Base-by-base conservation (phyloP, 495 filamentous ascomycete species). In the Mycothermus thermophilus region DNA sequence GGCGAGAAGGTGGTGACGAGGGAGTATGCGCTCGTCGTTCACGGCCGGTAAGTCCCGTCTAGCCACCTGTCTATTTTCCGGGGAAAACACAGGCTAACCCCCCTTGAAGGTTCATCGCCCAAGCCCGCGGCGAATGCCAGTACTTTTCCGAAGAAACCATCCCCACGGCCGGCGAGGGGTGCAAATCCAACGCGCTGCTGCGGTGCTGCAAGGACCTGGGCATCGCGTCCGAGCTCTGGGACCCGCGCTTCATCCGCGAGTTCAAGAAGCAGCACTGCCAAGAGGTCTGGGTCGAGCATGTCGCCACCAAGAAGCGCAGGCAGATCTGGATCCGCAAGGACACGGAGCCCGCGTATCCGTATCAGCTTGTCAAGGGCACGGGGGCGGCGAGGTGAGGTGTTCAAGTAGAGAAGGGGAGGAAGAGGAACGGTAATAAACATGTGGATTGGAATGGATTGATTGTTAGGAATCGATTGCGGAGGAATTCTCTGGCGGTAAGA, bases 121-220 rank as follows among this genome's bases (percentile, higher is more conserved):
- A 96, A 34, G 86, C 90, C 1, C 79, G 92, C 33, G 90, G 90
- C 52, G 92, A 96, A 57, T 86, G 93, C 58, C 75, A 84, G 39
- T 97, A 95, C 58, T 97, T 96, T 60, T 75, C 72, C 34, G 76
- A 83, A 9, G 84, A 93, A 36, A 83, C 82, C 30, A 90, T 97
- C 39, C 84, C 90, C n/a, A 96, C 87, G 2, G 90, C 92, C 0
- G 87, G 86, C 20, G 90, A 97, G 57, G 90, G 90, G 13, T 93
- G 85, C 64, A 92, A 93, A 55, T 94, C 85, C 12, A 97, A 96
- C 55, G 90, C 90, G 13, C 67, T 97, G 35, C 83, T 94, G 67
- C 80, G 90, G 16, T 94, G 85, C 64, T 96, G 92, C 63, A 97
- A 97, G 62, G 90, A 97, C 57, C 69, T 97, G 15, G 90, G 90